Base-by-base conservation (phyloP, 1,284 basidiomycete species). In the Cutaneotrichosporon sp. region DNA sequence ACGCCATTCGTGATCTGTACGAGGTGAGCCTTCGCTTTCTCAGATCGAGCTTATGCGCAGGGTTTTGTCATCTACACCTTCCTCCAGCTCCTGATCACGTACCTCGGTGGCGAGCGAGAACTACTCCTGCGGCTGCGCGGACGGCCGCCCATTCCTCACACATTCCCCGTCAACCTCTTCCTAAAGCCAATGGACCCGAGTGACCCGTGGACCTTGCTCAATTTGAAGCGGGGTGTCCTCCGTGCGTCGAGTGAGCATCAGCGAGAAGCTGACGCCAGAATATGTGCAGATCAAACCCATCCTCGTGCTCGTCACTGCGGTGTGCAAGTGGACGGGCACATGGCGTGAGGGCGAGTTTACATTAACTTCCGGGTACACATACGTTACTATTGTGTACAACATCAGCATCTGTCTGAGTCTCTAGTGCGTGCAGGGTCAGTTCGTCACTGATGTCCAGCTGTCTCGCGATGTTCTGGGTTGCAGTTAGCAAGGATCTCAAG, bases 31-130 rank as follows among this genome's bases (percentile, higher is more conserved):
- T 7, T n/a, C n/a, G n/a, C n/a, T n/a, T n/a, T n/a, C n/a, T n/a
- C n/a, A n/a, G n/a, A n/a, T n/a, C n/a, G 9, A 16, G 1, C 4
- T 16, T 3, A 14, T 4, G 8, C 1, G 16, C 26, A 92, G 89
- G 92, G 91, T 1, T 97, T 96, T 69, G 92, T 97, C 38, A 97
- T 97, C 64, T 97, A 97, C 75, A 92, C 85, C 62, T 90, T 91
- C 76, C 88, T 90, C 68, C 82, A 85, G 33, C 81, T 90, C 16
- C 80, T 92, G 32, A 79, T 90, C 11, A 84, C 84, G 35, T 93
- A 93, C 70, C 83, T 97, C 10, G 93, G 93, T 31, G 94, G 93
- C 51, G 93, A 97, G 70, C 82, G 93, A 32, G 90, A 89, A 1
- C 80, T 97, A 3, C 81, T 98, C 34, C 93, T 96, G 47, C 81